A percentile compares a stretch with the other conserved stretches of the same genome.
These are phyloP conservation scores for Naganishia sp. DNA, from an alignment of 1,284 basidiomycete species.

Conservation along the genomic window DNA sequence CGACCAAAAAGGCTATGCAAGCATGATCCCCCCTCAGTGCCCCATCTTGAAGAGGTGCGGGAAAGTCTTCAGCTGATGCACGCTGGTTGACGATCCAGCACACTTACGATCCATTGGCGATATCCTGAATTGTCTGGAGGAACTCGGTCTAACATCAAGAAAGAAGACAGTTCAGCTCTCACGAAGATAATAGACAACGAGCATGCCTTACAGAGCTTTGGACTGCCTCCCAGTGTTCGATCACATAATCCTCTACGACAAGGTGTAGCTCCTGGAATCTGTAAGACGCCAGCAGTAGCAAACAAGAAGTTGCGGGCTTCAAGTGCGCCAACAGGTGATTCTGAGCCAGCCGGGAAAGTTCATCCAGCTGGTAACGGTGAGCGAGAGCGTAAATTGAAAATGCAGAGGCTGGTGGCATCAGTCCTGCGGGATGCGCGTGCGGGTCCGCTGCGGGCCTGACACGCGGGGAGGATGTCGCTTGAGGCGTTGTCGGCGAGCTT, in stretches of 20 bases:
- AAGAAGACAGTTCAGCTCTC: not conserved
- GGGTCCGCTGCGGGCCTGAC: slow-evolving; percentile 58
- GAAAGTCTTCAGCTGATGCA: not conserved
- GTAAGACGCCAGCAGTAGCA: slow-evolving; percentile 59
- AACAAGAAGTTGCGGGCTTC: slow-evolving; percentile 69
- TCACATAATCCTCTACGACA: slow-evolving; percentile 45
- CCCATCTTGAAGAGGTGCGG: slow-evolving; percentile 18
- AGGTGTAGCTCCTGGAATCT: slow-evolving; percentile 44
- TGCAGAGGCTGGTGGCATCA: slow-evolving; percentile 67
- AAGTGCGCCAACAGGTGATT: slow-evolving; percentile 74
- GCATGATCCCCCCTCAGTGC: slow-evolving; percentile 20
- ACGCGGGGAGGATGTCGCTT: not conserved
- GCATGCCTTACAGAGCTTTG: slow-evolving; percentile 30
- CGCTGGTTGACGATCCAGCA: not conserved
- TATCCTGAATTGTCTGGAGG: slow-evolving; percentile 46
- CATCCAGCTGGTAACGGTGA: slow-evolving; percentile 72
- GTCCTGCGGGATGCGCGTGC: slow-evolving; percentile 69
- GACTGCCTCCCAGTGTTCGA: slow-evolving; percentile 42
- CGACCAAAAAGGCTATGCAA: slow-evolving; percentile 28
- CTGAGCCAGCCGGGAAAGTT: slow-evolving; percentile 66
- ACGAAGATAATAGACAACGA: not conserved
- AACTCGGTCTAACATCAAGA: slow-evolving; percentile 37
- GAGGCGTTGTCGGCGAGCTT: slow-evolving; percentile 1
- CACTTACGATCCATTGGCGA: slow-evolving; percentile 43
- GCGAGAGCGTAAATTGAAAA: slow-evolving; percentile 77